Evolutionary conservation across 257 asterid species (phyloP).

Genomic region (Solanum rostratum): DNA sequence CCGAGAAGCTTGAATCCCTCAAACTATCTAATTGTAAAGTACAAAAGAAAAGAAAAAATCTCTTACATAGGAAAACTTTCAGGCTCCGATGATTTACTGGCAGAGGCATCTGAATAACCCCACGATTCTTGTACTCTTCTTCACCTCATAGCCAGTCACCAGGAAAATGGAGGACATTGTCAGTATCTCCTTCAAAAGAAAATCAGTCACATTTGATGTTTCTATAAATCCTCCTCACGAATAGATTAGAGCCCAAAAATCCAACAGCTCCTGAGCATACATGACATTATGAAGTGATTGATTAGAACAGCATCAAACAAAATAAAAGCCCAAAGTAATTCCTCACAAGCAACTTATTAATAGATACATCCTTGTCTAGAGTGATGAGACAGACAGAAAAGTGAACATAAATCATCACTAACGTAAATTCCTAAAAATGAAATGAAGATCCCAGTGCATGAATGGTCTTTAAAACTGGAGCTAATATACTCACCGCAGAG

Average conservation of each 20-base stretch:
- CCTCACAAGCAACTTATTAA: not conserved
- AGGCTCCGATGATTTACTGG: constrained; percentile 12
- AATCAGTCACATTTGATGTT: constrained; percentile 77
- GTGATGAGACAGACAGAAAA: no score
- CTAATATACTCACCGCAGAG: constrained; percentile 50
- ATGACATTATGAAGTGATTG: not conserved
- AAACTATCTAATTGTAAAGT: constrained; percentile 11
- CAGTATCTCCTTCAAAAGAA: not conserved
- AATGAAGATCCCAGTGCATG: not conserved
- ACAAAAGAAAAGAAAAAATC: not conserved
- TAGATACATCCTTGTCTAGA: not conserved
- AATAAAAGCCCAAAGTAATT: no score
- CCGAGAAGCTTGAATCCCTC: not conserved
- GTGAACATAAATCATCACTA: not conserved
- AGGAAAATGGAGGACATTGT: not conserved
- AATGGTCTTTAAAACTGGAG: not conserved
- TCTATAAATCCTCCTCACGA: constrained; percentile 88
- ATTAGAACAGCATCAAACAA: not conserved
- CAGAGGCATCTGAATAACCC: constrained; percentile 7
- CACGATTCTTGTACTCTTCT: not conserved
- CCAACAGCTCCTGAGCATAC: constrained; percentile 72
- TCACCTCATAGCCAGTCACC: not conserved
- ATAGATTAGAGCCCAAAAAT: constrained; percentile 75
- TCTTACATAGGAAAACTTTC: constrained; percentile 18
- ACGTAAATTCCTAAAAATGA: not conserved